A percentile compares a stretch with the other conserved stretches of the same genome.
These are phyloP conservation scores for Diaporthe eres DNA, from an alignment of 2,329 filamentous ascomycete genomes.

Conservation along the genomic window DNA sequence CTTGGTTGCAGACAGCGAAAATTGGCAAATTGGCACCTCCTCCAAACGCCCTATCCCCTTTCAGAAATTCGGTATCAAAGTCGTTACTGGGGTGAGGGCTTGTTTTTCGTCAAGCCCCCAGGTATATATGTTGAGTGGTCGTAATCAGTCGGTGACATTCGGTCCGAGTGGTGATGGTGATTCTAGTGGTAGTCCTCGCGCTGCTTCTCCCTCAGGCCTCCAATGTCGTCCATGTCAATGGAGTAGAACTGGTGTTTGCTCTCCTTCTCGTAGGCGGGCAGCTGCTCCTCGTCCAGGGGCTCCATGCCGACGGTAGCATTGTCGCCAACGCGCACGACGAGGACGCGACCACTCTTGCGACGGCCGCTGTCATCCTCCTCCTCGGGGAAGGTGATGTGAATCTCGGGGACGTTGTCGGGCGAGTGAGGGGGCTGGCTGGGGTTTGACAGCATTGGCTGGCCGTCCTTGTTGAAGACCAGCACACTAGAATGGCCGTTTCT, in stretches of 20 bases:
- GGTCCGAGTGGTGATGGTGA: conserved; percentile 11
- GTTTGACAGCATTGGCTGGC: conserved; percentile 80
- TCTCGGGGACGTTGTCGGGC: conserved; percentile 90
- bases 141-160: conserved; percentile 36
- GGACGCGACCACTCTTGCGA: conserved; percentile 86
- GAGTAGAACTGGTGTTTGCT: conserved; percentile 87
- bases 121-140: conserved; percentile 36
- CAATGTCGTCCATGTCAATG: conserved; percentile 94
- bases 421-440: conserved; percentile 82
- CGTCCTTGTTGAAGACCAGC: conserved; percentile 84
- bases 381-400: conserved; percentile 97
- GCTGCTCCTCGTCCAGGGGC: conserved; percentile 82
- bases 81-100: conserved; percentile 38
- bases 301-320: conserved; percentile 88
- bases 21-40: conserved; percentile 34
- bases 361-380: conserved; percentile 91
- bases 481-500: conserved; percentile 75
- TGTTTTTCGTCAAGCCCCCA: conserved; percentile 33
- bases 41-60: conserved; percentile 40
- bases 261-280: conserved; percentile 91
- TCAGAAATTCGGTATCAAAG: conserved; percentile 41
- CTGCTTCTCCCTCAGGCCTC: conserved; percentile 93
- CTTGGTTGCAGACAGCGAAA: conserved; percentile 40
- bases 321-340: conserved; percentile 93
- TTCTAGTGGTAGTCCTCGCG: conserved; percentile 53